Conservation (phyloP, 2,329 filamentous ascomycete species). For the Aspergillus melleus region DNA sequence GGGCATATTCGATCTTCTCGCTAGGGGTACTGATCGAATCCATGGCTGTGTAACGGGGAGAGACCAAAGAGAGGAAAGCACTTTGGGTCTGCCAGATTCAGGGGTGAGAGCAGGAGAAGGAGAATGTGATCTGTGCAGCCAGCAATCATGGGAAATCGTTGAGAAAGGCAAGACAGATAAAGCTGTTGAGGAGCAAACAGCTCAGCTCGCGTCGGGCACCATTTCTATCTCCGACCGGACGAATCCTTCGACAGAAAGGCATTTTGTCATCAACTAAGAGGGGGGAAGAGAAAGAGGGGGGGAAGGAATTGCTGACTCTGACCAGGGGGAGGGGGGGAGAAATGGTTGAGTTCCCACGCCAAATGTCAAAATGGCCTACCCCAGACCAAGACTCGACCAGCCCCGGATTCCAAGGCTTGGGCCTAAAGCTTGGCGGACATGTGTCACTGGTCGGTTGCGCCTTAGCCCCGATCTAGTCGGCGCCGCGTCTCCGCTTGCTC, state of each 20-base stretch:
- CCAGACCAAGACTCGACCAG: slow-evolving; percentile 4
- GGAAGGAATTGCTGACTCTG: not conserved
- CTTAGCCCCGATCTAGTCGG: too few species aligned
- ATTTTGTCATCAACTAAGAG: too few species aligned
- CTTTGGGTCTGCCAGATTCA: not conserved
- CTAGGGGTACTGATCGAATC: slow-evolving; percentile 18
- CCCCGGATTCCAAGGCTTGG: slow-evolving; percentile 4
- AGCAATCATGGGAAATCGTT: not conserved
- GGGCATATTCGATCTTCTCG: slow-evolving; percentile 24
- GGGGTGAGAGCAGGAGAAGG: too few species aligned
- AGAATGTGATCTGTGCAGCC: too few species aligned
- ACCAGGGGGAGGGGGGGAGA: not conserved
- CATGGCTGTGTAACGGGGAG: slow-evolving; percentile 12
- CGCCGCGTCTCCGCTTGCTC: too few species aligned
- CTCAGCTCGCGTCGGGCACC: not conserved
- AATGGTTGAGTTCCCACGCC: too few species aligned
- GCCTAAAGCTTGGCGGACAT: slow-evolving; percentile 4
- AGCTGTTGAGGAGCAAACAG: not conserved
- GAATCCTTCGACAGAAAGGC: not conserved
- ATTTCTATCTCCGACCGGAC: slow-evolving; percentile 8
- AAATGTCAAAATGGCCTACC: not conserved
- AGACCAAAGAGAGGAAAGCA: not conserved
- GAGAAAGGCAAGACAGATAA: not conserved
- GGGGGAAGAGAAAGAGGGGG: too few species aligned
- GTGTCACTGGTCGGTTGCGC: too few species aligned